Base-by-base conservation (phyloP, 2,329 filamentous ascomycete species). In the Paraconiothyrium sp. region DNA sequence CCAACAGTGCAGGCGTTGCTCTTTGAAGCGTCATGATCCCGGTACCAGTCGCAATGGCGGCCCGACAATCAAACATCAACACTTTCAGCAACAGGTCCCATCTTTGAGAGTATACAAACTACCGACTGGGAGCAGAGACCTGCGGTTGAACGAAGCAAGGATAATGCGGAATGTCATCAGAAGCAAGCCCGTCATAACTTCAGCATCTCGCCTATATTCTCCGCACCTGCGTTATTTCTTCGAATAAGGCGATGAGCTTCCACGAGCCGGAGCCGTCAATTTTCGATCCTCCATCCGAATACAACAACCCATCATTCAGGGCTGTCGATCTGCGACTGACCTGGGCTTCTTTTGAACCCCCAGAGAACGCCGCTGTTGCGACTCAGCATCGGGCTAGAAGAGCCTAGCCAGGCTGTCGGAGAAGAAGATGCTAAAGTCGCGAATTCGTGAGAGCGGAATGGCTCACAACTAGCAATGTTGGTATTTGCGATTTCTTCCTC, bases 261-360 rank as follows among this genome's bases (percentile, higher is more conserved):
- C 20, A 11, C 44, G 3, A 20, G 22, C 22, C 20, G 3, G 22
- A 24, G 20, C 10, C n/a, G 8, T 47, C 44, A 24, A 27, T 4
- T 47, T 16, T 68, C 35, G 70, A 14, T 71, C 67, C 14, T 65
- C 56, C 4, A 71, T 68, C 11, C 64, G 57, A 13, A 72, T 69
- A 59, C 70, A 67, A 22, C 58, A 61, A 37, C 61, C 13, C 14
- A n/a, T 43, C 5, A 8, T 32, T 20, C 54, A 5, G 9, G 47
- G 49, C 24, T 62, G 14, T 7, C 54, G 24, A 24, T 43, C 37
- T 20, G 67, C 54, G 67, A 65, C 34, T 65, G 66, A 6, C 37
- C 32, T 20, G 61, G 63, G 9, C 11, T 60, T 14, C 56, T 61
- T 2, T 5, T 1, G 11, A 35, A 4, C 44, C 61, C 43, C 65